Percentiles rank a stretch among this genome's conserved stretches.
phyloP scores from a whole-genome alignment of 2,329 filamentous ascomycete species.

The Hortaea sp. region DNA sequence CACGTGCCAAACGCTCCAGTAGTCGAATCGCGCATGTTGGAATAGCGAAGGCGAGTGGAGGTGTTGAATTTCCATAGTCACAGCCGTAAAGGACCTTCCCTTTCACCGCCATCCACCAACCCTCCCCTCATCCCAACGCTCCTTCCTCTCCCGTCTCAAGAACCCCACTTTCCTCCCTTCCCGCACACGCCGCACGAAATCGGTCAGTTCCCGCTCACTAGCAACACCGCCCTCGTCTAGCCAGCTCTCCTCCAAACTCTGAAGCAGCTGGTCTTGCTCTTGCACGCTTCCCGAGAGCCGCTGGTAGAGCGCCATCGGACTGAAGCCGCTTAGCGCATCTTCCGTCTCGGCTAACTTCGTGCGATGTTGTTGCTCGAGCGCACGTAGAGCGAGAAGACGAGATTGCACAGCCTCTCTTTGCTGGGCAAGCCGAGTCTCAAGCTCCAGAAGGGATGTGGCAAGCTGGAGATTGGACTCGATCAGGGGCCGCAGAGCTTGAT shows the following conservation, averaged over 20 bases:
- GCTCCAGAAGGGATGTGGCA: conserved; percentile 50
- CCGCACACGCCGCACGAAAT: conserved; percentile 74
- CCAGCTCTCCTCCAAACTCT: conserved; percentile 86
- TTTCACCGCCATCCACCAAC: conserved; percentile 84
- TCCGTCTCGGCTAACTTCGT: conserved; percentile 87
- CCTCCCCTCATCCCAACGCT: conserved; percentile 89
- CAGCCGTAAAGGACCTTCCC: neutral
- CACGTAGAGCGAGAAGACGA: conserved; percentile 70
- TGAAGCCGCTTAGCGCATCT: conserved; percentile 70
- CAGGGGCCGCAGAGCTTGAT: conserved; percentile 52
- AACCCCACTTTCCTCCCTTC: conserved; percentile 73
- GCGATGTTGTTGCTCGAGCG: conserved; percentile 85
- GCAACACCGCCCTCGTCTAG: conserved; percentile 56
- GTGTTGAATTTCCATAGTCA: too few relatives aligned
- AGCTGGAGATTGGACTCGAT: conserved; percentile 63
- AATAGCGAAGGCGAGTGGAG: too few relatives aligned
- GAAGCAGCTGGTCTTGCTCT: conserved; percentile 74
- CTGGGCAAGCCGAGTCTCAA: conserved; percentile 49
- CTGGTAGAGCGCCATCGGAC: conserved; percentile 77
- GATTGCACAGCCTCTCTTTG: conserved; percentile 66
- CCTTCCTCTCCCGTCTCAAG: conserved; percentile 73
- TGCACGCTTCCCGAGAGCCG: conserved; percentile 63
- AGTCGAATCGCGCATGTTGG: too few relatives aligned
- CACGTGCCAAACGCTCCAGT: too few relatives aligned
- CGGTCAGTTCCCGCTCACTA: conserved; percentile 69